Conservation (phyloP, 352 stramenopile genomes). For the Pythium apleroticum region DNA sequence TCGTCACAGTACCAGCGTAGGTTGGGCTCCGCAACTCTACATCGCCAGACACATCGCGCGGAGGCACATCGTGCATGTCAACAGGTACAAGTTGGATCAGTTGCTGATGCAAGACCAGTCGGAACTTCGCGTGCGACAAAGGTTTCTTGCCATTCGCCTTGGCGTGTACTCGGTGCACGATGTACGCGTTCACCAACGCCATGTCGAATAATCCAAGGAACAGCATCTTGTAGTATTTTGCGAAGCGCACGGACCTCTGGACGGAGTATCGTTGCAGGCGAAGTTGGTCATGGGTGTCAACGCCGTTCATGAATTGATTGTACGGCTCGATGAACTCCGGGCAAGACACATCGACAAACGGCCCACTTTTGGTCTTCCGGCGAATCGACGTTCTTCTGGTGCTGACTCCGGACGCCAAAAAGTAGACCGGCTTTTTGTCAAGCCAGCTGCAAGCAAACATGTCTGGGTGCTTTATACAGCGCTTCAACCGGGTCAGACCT, state of each 20-base stretch:
- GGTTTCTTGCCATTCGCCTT: not conserved
- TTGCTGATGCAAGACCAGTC: not conserved
- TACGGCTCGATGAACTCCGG: not conserved
- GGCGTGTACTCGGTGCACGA: not conserved
- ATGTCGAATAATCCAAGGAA: constrained; percentile 2
- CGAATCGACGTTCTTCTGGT: not conserved
- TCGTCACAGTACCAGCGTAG: not conserved
- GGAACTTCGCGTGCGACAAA: not conserved
- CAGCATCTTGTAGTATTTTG: constrained; percentile 4
- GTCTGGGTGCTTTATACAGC: not conserved
- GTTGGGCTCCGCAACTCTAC: not conserved
- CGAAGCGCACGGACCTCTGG: not conserved
- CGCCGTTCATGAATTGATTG: not conserved
- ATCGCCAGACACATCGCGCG: not conserved
- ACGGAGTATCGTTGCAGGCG: not conserved
- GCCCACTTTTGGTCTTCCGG: not conserved
- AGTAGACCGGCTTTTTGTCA: not conserved
- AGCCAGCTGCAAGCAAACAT: not conserved
- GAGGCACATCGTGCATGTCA: not conserved
- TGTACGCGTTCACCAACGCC: not conserved
- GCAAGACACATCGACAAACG: not conserved
- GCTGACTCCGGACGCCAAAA: not conserved
- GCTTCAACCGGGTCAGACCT: not conserved
- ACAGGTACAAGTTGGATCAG: not conserved
- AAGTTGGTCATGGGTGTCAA: not conserved